phyloP scores from a whole-genome alignment of 1,284 basidiomycete species.

The Naganishia sp. region DNA sequence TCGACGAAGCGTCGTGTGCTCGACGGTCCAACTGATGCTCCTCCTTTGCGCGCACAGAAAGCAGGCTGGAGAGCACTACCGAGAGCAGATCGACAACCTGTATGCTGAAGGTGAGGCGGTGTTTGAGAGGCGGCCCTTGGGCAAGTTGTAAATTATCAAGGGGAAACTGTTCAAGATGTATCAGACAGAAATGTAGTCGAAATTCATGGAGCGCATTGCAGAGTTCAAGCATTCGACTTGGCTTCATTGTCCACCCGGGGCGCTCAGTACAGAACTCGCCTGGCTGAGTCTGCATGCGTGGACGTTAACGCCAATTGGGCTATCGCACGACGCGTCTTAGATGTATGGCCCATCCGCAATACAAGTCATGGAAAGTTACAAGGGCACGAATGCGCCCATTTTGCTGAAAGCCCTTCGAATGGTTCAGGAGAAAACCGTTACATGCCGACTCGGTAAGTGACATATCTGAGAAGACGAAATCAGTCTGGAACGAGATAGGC shows the following conservation, averaged over 20 bases:
- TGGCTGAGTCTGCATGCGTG: no score
- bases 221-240: no score
- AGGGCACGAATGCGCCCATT: constrained; percentile 4
- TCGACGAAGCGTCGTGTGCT: constrained; percentile 1
- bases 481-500: neutral
- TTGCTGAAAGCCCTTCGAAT: neutral
- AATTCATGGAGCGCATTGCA: no score
- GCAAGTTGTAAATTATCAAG: constrained; percentile 21
- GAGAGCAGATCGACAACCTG: constrained; percentile 47
- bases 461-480: constrained; percentile 42
- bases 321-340: neutral
- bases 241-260: no score
- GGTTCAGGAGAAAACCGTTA: constrained; percentile 29
- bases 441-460: constrained; percentile 55
- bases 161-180: neutral
- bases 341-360: constrained; percentile 10
- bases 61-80: constrained; percentile 48
- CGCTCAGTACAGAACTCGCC: neutral
- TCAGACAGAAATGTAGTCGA: neutral
- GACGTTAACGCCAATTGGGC: neutral
- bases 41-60: constrained; percentile 33
- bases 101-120: constrained; percentile 41
- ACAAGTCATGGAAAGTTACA: constrained; percentile 21
- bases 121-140: constrained; percentile 22
- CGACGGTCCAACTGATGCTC: neutral